Evolutionary conservation across 1,139 yeast genomes (phyloP).

Genomic region (Yamadazyma epiphylla): DNA sequence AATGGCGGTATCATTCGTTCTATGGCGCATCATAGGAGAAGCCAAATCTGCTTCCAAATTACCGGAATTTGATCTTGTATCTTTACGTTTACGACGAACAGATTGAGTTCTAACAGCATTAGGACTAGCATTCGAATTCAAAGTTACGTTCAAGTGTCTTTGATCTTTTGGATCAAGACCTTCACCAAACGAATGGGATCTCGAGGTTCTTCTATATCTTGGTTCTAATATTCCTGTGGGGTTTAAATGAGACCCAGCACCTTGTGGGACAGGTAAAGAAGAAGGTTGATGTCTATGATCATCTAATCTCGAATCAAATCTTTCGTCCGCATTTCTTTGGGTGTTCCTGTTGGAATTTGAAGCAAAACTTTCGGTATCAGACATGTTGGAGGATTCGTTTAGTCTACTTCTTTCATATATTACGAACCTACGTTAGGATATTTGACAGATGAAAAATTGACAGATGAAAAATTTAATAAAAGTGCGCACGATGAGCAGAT

Average conservation of each 20-base stretch:
- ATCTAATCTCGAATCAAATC: slow-evolving; percentile 48
- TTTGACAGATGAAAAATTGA: too few relatives aligned
- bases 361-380: slow-evolving; percentile 43
- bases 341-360: slow-evolving; percentile 33
- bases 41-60: slow-evolving; percentile 27
- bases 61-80: slow-evolving; percentile 14
- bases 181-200: slow-evolving; percentile 31
- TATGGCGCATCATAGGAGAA: slow-evolving; percentile 28
- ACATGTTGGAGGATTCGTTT: too few relatives aligned
- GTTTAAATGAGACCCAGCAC: slow-evolving; percentile 5
- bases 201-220: slow-evolving; percentile 16
- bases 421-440: background rate
- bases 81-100: slow-evolving; percentile 11
- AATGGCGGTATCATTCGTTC: slow-evolving; percentile 30
- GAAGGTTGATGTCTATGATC: slow-evolving; percentile 55
- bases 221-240: slow-evolving; percentile 8
- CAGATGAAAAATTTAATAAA: too few relatives aligned
- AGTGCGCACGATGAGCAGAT: background rate
- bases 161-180: slow-evolving; percentile 15
- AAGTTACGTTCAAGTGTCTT: slow-evolving; percentile 12
- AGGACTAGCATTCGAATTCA: slow-evolving; percentile 3
- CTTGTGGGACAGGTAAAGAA: slow-evolving; percentile 29
- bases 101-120: slow-evolving; percentile 3
- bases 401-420: too few relatives aligned
- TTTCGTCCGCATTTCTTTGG: slow-evolving; percentile 38